Evolutionary conservation across 805 yeast genomes (phyloP).

Genomic region (Candida lessepsii): DNA sequence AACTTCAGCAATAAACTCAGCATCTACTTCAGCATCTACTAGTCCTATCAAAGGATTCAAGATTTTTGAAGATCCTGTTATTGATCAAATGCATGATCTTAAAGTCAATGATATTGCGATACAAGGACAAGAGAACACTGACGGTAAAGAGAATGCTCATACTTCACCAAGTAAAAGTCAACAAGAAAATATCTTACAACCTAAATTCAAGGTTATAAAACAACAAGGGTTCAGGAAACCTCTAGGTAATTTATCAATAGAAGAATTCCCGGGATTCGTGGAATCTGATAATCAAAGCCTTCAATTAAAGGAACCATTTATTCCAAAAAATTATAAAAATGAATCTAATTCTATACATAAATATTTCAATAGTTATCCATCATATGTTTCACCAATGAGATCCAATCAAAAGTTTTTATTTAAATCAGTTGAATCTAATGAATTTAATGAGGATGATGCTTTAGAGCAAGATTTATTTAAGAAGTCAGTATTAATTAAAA

Average conservation of each 20-base stretch:
- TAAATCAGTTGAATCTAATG: conserved; percentile 14
- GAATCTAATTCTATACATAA: conserved; percentile 18
- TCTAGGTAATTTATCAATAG: conserved; percentile 11
- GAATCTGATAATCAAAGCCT: neutral
- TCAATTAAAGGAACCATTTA: conserved; percentile 12
- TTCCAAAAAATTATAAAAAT: conserved; percentile 15
- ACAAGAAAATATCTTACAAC: conserved; percentile 35
- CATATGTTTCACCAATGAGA: conserved; percentile 17
- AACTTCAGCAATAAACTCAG: conserved; percentile 2
- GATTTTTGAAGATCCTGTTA: conserved; percentile 10
- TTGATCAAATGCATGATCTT: neutral
- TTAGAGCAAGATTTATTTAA: conserved; percentile 21
- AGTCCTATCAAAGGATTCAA: conserved; percentile 3
- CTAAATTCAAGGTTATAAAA: conserved; percentile 11
- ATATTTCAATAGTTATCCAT: conserved; percentile 13
- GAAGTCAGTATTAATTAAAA: conserved; percentile 22
- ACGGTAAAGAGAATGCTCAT: neutral
- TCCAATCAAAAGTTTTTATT: conserved; percentile 15
- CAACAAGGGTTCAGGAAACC: conserved; percentile 15
- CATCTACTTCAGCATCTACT: conserved; percentile 5
- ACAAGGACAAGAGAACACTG: conserved; percentile 14
- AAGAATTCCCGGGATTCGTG: conserved; percentile 14
- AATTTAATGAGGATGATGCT: conserved; percentile 22
- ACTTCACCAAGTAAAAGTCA: conserved; percentile 20
- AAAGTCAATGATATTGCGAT: conserved; percentile 15